These are phyloP conservation scores for Amauroascus verrucosus DNA, from an alignment of 2,329 filamentous ascomycete genomes.

Conservation along the genomic window DNA sequence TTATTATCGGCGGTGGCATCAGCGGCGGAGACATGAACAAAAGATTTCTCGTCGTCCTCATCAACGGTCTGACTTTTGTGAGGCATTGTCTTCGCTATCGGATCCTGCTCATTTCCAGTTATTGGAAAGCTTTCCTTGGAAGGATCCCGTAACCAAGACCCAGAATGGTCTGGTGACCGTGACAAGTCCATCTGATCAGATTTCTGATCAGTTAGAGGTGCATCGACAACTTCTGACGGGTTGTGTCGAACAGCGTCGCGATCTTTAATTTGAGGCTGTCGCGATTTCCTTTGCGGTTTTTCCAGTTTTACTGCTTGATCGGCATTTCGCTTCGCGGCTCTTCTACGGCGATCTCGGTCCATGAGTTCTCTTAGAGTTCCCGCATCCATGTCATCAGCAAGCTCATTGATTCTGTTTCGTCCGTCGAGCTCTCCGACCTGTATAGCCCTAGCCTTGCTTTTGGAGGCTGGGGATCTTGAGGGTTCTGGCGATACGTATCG, in stretches of 20 bases:
- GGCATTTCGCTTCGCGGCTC: constrained; percentile 33
- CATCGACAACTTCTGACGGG: not conserved
- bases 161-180: constrained; percentile 5
- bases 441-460: constrained; percentile 46
- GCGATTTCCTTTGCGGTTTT: constrained; percentile 21
- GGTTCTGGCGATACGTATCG: constrained; percentile 43
- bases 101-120: not conserved
- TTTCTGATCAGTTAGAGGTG: not conserved
- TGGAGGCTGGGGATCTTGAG: constrained; percentile 40
- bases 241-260: not conserved
- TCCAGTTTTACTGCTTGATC: constrained; percentile 24
- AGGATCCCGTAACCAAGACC: constrained; percentile 27
- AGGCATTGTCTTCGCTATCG: not conserved
- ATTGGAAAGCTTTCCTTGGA: constrained; percentile 29
- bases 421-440: constrained; percentile 50
- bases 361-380: constrained; percentile 76
- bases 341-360: constrained; percentile 68
- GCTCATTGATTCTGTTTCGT: constrained; percentile 53
- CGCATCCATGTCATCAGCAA: constrained; percentile 79
- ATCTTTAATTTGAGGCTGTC: not conserved
- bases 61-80: not conserved
- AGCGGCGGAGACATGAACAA: not conserved
- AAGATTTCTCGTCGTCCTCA: not conserved
- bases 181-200: constrained; percentile 1
- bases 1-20: not conserved